Evolutionary conservation across 1,139 yeast species (phyloP).

Genomic region (Spathaspora sp.): DNA sequence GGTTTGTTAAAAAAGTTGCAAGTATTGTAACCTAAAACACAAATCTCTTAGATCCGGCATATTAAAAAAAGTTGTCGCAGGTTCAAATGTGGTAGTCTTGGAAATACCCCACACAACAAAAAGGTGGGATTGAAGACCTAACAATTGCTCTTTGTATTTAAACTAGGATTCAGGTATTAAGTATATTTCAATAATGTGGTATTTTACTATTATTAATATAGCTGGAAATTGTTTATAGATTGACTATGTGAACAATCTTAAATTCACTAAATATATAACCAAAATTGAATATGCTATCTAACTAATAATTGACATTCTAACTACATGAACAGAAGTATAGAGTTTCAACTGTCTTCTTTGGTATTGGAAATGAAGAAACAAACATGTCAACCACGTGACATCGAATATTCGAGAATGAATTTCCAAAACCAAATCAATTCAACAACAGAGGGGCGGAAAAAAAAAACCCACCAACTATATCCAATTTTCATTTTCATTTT

Average conservation of each 20-base stretch:
- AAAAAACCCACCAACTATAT: not conserved
- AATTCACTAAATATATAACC: no score
- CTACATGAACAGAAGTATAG: no score
- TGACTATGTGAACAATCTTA: no score
- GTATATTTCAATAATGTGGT: no score
- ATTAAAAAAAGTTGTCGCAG: not conserved
- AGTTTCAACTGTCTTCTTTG: not conserved
- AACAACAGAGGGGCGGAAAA: not conserved
- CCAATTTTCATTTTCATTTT: not conserved
- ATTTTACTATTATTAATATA: no score
- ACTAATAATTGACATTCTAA: no score
- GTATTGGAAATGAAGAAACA: not conserved
- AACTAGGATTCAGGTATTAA: no score
- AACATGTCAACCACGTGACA: not conserved
- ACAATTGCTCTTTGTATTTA: no score
- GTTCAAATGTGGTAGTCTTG: not conserved
- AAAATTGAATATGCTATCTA: no score
- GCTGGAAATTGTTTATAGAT: no score
- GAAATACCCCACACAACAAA: not conserved
- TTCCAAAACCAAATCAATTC: not conserved
- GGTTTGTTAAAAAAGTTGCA: not conserved
- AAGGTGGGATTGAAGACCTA: not conserved
- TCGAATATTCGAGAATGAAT: not conserved
- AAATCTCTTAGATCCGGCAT: not conserved
- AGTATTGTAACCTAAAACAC: not conserved